phyloP scores from a whole-genome alignment of 164 flowering plant genomes.

The Aristolochia fimbriata region DNA sequence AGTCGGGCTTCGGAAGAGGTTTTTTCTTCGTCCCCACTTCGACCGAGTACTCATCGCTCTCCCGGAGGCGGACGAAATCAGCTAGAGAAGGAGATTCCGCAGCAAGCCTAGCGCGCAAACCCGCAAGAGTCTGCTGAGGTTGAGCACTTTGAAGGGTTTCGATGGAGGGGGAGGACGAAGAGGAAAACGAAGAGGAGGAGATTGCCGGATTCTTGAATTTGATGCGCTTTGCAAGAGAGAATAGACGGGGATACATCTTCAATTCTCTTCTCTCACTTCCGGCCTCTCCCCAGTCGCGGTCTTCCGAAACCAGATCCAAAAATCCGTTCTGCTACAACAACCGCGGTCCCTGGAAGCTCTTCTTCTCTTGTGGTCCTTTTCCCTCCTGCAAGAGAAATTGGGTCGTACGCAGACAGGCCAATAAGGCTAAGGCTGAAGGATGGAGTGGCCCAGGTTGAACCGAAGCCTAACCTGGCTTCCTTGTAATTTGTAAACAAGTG shows the following conservation, averaged over 20 bases:
- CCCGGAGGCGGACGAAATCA: slow-evolving; percentile 18
- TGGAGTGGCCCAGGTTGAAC: no score
- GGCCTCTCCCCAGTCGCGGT: no score
- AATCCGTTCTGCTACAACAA: no score
- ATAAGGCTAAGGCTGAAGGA: no score
- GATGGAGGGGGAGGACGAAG: background rate
- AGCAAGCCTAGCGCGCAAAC: slow-evolving; percentile 15
- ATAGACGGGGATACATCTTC: slow-evolving; percentile 5
- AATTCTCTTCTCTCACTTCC: no score
- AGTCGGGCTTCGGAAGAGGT: slow-evolving; percentile 26
- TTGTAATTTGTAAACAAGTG: no score
- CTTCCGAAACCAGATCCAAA: no score
- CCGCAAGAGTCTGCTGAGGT: slow-evolving; percentile 11
- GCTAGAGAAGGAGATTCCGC: slow-evolving; percentile 17
- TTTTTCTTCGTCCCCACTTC: slow-evolving; percentile 27
- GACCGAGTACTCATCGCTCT: slow-evolving; percentile 20
- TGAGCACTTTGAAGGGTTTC: background rate
- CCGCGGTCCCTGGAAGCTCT: no score
- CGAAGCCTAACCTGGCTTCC: no score
- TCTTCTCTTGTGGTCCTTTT: no score
- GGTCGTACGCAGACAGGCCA: no score
- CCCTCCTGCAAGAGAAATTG: no score
- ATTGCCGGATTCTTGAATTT: background rate
- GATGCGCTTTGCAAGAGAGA: slow-evolving; percentile 1
- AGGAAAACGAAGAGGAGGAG: background rate